Conservation (phyloP, 768 basidiomycete species). For the Dendrothele bispora region DNA sequence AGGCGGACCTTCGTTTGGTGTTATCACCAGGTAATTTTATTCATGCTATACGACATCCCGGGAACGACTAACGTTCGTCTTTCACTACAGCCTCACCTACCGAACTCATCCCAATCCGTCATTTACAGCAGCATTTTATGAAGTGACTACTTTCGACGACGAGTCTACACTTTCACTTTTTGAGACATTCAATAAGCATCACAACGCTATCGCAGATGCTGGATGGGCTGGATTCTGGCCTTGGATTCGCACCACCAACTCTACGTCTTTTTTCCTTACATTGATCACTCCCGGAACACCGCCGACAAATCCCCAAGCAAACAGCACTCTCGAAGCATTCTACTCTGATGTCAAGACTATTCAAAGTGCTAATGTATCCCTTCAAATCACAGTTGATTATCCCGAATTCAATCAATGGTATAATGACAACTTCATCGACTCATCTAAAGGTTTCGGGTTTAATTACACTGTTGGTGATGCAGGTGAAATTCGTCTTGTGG, state of each 20-base stretch:
- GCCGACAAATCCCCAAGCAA: not conserved
- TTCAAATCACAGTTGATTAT: not conserved
- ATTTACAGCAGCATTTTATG: no score
- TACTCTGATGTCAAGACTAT: not conserved
- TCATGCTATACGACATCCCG: no score
- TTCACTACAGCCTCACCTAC: no score
- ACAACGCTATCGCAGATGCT: not conserved
- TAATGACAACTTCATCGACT: not conserved
- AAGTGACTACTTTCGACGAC: no score
- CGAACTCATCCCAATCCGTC: no score
- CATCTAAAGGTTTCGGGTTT: not conserved
- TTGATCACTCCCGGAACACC: not conserved
- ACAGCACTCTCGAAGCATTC: not conserved
- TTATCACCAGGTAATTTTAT: no score
- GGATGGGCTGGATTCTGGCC: conserved; percentile 1
- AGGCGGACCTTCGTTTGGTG: no score
- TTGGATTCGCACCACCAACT: not conserved
- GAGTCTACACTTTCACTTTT: no score
- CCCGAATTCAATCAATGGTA: not conserved
- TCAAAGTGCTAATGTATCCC: not conserved
- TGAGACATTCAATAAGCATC: not conserved
- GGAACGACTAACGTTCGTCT: no score
- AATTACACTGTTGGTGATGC: not conserved
- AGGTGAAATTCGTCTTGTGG: not conserved
- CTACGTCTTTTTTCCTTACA: not conserved